phyloP scores from a whole-genome alignment of 345 rosid genomes.

The Cardiospermum halicacabum region DNA sequence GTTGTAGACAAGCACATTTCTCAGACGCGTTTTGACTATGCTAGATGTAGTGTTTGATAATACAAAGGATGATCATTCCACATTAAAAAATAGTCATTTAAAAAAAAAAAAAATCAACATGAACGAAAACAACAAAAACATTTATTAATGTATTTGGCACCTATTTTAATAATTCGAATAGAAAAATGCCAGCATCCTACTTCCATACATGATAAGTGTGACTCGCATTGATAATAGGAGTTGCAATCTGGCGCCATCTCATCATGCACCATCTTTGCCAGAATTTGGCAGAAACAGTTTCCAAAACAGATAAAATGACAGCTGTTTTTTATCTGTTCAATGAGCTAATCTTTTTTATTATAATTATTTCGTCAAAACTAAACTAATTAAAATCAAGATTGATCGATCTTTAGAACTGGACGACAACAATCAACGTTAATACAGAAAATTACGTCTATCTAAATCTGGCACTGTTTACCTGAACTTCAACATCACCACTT shows the following conservation, averaged over 20 bases:
- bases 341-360: conserved; percentile 47
- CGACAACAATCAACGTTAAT: background rate
- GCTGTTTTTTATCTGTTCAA: conserved; percentile 30
- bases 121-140: background rate
- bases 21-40: too few species aligned
- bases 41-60: too few species aligned
- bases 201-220: background rate
- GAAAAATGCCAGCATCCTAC: background rate
- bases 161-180: background rate
- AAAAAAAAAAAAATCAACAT: background rate
- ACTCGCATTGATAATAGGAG: background rate
- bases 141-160: background rate
- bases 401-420: background rate
- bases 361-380: conserved; percentile 12
- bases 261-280: conserved; percentile 20
- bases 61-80: too few species aligned
- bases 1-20: too few species aligned
- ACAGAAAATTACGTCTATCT: background rate
- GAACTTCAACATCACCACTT: conserved; percentile 15
- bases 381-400: conserved; percentile 1
- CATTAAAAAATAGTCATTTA: too few species aligned
- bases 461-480: conserved; percentile 15
- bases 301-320: conserved; percentile 28
- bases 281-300: conserved; percentile 24
- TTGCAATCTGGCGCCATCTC: conserved; percentile 44